phyloP scores from a whole-genome alignment of 208 protist species.

The Trypanosoma avium region DNA sequence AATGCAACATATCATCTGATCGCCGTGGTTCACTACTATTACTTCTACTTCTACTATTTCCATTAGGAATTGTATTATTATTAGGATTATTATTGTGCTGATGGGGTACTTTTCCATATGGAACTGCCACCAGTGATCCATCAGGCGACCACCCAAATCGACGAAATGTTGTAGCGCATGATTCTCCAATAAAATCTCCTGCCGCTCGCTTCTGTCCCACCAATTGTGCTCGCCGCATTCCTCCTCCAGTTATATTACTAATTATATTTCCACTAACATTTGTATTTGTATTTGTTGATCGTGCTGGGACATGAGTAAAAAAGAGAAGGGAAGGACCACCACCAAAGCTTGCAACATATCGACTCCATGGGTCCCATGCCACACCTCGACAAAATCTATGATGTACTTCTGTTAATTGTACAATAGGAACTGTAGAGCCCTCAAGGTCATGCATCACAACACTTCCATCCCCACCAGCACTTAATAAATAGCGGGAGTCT shows the following conservation, averaged over 20 bases:
- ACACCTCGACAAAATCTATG: constrained; percentile 84
- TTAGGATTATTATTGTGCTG: background rate
- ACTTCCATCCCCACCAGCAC: constrained; percentile 71
- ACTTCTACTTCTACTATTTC: background rate
- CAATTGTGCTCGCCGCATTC: constrained; percentile 47
- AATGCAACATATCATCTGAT: constrained; percentile 66
- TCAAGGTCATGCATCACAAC: constrained; percentile 82
- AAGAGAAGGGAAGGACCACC: constrained; percentile 67
- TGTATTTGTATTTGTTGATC: too few relatives aligned
- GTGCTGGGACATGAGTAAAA: constrained; percentile 61
- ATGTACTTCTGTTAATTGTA: constrained; percentile 69
- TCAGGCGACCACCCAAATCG: constrained; percentile 83
- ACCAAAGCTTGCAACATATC: constrained; percentile 66
- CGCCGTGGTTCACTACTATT: constrained; percentile 19
- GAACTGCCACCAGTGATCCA: constrained; percentile 70
- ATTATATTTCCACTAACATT: too few relatives aligned
- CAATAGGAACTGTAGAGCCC: constrained; percentile 60
- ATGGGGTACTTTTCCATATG: constrained; percentile 62
- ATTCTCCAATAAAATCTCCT: constrained; percentile 77
- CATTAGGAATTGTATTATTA: background rate
- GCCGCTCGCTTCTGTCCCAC: constrained; percentile 54
- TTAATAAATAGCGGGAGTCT: constrained; percentile 79
- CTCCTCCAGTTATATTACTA: too few relatives aligned
- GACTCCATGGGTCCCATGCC: constrained; percentile 84
- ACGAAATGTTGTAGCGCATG: constrained; percentile 70